Evolutionary conservation across 176 grass and related monocot genomes (phyloP).

Genomic region (Oryza australiensis): DNA sequence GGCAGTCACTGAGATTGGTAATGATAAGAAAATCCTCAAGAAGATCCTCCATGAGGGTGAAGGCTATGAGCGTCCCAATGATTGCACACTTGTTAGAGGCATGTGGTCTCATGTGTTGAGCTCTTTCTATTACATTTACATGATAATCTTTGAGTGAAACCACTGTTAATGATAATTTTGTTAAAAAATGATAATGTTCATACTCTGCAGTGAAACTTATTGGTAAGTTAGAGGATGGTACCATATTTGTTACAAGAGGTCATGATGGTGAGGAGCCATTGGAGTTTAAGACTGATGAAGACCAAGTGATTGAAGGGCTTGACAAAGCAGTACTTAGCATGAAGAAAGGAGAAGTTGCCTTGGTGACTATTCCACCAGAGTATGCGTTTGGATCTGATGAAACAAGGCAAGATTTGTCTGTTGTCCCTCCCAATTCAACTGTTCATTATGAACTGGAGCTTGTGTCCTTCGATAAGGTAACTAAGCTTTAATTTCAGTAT

Average conservation of each 20-base stretch:
- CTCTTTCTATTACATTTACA: conserved; percentile 8
- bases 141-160: background rate
- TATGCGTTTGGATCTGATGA: conserved; percentile 65
- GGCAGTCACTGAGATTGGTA: conserved; percentile 66
- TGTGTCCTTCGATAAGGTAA: conserved; percentile 79
- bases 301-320: conserved; percentile 84
- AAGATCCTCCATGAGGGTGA: conserved; percentile 75
- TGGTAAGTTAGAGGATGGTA: conserved; percentile 77
- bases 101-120: background rate
- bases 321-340: conserved; percentile 72
- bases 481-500: background rate
- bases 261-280: conserved; percentile 68
- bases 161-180: background rate
- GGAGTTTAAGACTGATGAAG: conserved; percentile 83
- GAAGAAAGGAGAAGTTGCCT: conserved; percentile 79
- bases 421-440: conserved; percentile 57
- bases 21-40: conserved; percentile 73
- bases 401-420: conserved; percentile 58
- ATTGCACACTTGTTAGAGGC: conserved; percentile 67
- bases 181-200: background rate
- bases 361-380: conserved; percentile 62
- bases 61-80: conserved; percentile 71
- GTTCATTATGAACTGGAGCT: conserved; percentile 75
- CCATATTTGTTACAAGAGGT: conserved; percentile 77
- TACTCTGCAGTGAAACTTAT: conserved; percentile 64